Evolutionary conservation across 345 rosid genomes (phyloP), one percentile per base, ranked within the genome.

Genomic region (Eucalyptus curtisii): DNA sequence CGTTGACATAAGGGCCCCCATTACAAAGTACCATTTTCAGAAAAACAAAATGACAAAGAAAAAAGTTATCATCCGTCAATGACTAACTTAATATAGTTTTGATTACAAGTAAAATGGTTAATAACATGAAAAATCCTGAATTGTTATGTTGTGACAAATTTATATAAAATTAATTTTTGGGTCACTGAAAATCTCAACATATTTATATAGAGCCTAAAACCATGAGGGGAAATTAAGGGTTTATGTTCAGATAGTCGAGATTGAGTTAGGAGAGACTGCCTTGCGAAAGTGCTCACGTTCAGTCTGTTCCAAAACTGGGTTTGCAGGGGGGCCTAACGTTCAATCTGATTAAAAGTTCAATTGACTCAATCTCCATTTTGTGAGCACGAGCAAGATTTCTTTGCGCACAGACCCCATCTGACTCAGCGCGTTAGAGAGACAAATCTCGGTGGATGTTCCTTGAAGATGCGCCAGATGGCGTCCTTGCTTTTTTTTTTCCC

Each of bases 121-220:
- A 52, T 20, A 52, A 52, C 25, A 52, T 8, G 25, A 2, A 52
- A 20, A 20, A 52, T 52, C 5, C 10, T 20, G 20, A 52, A 52
- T 8, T 52, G 2, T 2, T 52, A 52, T 52, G 57, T 2, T 1
- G 1, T 52, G 10, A 52, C 0, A 52, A 52, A 52, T 52, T 52
- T 52, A 52, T 52, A 20, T 1, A 52, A 52, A 52, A 52, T 8
- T 52, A 52, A 52, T 52, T 52, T 52, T 52, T 52, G 57, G 10
- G 2, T 52, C 1, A 7, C 10, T 4, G 9, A 52, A 19, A 52
- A 52, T 52, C 55, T 4, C 24, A 52, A 52, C 1, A 52, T 52
- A 52, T 52, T 20, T 52, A 20, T 52, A 20, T 20, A n/a, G 76
- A n/a, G 14, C 37, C 20, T 64, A 64, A n/a, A 64, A n/a, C 20